Percentiles rank a stretch among this genome's conserved stretches.
These are phyloP conservation scores for Solanum chacoense DNA, from an alignment of 305 asterid genomes.

Conservation along the genomic window DNA sequence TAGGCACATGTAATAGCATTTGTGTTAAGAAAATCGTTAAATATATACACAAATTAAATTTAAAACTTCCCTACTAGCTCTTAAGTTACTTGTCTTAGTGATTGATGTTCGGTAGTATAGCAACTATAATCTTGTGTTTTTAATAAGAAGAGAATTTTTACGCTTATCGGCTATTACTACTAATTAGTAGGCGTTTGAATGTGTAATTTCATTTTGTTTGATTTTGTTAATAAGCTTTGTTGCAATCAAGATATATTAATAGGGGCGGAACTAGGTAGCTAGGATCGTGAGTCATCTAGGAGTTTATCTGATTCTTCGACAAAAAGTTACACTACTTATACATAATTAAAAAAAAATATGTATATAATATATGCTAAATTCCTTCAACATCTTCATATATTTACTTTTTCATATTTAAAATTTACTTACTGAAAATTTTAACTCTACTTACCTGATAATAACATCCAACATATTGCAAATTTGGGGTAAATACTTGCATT, in stretches of 20 bases:
- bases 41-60: not conserved
- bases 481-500: not conserved
- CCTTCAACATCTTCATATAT: not conserved
- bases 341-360: not conserved
- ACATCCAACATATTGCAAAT: not conserved
- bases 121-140: not conserved
- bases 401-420: not conserved
- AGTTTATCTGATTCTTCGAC: not conserved
- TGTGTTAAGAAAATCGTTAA: not conserved
- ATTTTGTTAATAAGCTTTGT: not conserved
- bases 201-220: not conserved
- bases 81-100: not conserved
- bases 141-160: not conserved
- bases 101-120: not conserved
- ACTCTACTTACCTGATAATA: not conserved
- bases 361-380: not conserved
- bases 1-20: not conserved
- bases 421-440: too few species aligned
- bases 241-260: not conserved
- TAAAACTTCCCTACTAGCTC: not conserved
- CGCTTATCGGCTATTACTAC: not conserved
- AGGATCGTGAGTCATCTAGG: not conserved
- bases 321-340: not conserved
- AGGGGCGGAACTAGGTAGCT: fast-evolving
- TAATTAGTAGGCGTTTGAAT: not conserved